These are phyloP conservation scores for Candida schatavii DNA, from an alignment of 805 yeast genomes.

Conservation along the genomic window DNA sequence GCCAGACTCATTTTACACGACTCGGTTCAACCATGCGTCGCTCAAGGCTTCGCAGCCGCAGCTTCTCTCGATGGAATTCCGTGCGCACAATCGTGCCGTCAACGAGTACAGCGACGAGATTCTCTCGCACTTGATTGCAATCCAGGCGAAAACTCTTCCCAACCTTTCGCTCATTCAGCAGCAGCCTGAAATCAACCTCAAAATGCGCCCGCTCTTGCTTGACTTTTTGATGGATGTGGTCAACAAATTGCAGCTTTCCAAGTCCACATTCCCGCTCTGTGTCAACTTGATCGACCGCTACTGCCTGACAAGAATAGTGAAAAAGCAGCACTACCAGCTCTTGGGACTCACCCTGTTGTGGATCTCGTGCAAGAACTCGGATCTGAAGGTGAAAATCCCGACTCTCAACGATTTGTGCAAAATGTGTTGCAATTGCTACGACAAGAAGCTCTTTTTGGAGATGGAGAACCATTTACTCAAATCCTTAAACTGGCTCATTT, in stretches of 20 bases:
- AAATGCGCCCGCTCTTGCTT: slow-evolving; percentile 42
- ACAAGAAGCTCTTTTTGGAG: slow-evolving; percentile 54
- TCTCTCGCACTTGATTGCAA: slow-evolving; percentile 28
- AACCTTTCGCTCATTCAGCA: slow-evolving; percentile 39
- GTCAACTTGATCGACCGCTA: slow-evolving; percentile 44
- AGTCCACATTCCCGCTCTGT: slow-evolving; percentile 42
- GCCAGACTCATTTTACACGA: slow-evolving; percentile 33
- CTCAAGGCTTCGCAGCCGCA: slow-evolving; percentile 38
- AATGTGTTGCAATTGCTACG: slow-evolving; percentile 57
- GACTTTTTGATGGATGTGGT: slow-evolving; percentile 46
- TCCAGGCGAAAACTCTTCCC: slow-evolving; percentile 29
- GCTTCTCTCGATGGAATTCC: slow-evolving; percentile 46
- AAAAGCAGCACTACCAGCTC: slow-evolving; percentile 44
- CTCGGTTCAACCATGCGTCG: slow-evolving; percentile 29
- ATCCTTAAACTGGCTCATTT: slow-evolving; percentile 62
- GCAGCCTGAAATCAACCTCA: slow-evolving; percentile 44
- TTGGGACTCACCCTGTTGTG: slow-evolving; percentile 43
- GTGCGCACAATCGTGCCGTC: slow-evolving; percentile 41
- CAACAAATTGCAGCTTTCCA: slow-evolving; percentile 37
- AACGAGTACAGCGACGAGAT: slow-evolving; percentile 46
- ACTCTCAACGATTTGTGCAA: slow-evolving; percentile 49
- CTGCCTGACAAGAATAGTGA: slow-evolving; percentile 43
- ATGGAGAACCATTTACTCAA: slow-evolving; percentile 69
- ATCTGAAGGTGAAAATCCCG: slow-evolving; percentile 58
- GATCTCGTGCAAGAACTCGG: slow-evolving; percentile 47